phyloP scores from a whole-genome alignment of 352 stramenopile species.

The Blastocystis sp. region DNA sequence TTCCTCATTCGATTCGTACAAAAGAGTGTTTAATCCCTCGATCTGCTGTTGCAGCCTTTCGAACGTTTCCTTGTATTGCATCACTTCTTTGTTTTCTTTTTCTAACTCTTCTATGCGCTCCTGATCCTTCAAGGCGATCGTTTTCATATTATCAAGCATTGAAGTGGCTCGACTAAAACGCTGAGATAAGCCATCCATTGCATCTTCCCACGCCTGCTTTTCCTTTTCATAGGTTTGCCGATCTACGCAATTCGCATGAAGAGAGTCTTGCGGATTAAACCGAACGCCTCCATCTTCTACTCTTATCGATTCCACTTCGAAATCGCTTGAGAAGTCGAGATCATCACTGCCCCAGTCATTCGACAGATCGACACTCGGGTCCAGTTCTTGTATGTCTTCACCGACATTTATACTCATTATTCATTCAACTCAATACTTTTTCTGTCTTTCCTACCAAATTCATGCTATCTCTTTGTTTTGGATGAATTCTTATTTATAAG shows the following conservation, averaged over 20 bases:
- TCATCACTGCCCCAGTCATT: constrained; percentile 15
- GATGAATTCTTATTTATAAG: neutral
- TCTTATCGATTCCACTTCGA: neutral
- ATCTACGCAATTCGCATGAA: constrained; percentile 37
- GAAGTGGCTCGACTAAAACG: neutral
- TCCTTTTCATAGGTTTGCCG: constrained; percentile 42
- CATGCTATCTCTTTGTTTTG: neutral
- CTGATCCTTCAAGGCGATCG: neutral
- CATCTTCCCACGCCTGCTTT: constrained; percentile 29
- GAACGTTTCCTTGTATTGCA: constrained; percentile 13
- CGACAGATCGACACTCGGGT: neutral
- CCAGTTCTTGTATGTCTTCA: neutral
- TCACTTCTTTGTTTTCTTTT: neutral
- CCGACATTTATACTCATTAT: neutral
- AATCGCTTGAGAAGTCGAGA: constrained; percentile 23
- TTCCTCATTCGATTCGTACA: constrained; percentile 28
- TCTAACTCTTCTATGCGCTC: constrained; percentile 14
- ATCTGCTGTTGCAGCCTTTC: constrained; percentile 2
- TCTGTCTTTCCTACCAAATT: neutral
- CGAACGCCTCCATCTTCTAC: neutral
- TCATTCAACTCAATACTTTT: neutral
- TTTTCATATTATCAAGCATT: constrained; percentile 46
- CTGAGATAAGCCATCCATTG: constrained; percentile 20
- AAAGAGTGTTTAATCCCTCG: constrained; percentile 11
- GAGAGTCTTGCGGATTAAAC: neutral